Evolutionary conservation across 2,329 filamentous ascomycete genomes (phyloP).

Genomic region (Trichoderma sp.): DNA sequence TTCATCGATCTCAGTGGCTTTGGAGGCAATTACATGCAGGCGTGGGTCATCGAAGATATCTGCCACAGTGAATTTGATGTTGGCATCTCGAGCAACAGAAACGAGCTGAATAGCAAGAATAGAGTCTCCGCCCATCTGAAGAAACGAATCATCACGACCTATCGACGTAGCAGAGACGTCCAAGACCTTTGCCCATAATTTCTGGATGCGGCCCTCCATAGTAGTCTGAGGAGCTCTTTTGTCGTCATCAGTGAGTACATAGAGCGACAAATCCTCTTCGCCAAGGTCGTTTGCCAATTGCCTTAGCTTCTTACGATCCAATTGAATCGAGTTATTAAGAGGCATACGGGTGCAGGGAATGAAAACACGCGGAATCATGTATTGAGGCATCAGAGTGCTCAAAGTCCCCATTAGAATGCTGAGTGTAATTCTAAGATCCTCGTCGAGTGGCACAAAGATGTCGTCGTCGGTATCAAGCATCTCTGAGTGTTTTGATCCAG

Average conservation of each 20-base stretch:
- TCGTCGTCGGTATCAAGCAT: not conserved
- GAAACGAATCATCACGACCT: conserved; percentile 28
- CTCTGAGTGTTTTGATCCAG: not conserved
- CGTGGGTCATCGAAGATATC: conserved; percentile 22
- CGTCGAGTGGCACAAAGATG: not conserved
- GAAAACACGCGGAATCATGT: conserved; percentile 21
- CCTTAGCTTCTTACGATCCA: conserved; percentile 25
- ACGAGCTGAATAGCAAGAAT: conserved; percentile 30
- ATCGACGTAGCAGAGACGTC: conserved; percentile 19
- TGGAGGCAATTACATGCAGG: not conserved
- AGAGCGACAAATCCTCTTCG: conserved; percentile 24
- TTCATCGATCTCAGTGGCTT: conserved; percentile 4
- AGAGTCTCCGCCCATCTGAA: conserved; percentile 31
- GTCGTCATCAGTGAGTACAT: conserved; percentile 32
- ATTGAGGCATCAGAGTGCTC: conserved; percentile 9
- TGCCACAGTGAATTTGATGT: conserved; percentile 22
- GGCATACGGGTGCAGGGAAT: conserved; percentile 22
- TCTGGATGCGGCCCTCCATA: conserved; percentile 35
- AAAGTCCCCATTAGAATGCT: not conserved
- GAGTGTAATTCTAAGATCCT: not conserved
- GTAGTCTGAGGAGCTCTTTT: conserved; percentile 26
- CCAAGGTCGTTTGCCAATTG: not conserved
- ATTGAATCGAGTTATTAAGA: conserved; percentile 15
- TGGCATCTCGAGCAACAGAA: conserved; percentile 11
- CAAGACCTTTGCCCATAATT: conserved; percentile 35